phyloP scores from a whole-genome alignment of 495 filamentous ascomycete genomes.

The Neurospora tetrasperma region DNA sequence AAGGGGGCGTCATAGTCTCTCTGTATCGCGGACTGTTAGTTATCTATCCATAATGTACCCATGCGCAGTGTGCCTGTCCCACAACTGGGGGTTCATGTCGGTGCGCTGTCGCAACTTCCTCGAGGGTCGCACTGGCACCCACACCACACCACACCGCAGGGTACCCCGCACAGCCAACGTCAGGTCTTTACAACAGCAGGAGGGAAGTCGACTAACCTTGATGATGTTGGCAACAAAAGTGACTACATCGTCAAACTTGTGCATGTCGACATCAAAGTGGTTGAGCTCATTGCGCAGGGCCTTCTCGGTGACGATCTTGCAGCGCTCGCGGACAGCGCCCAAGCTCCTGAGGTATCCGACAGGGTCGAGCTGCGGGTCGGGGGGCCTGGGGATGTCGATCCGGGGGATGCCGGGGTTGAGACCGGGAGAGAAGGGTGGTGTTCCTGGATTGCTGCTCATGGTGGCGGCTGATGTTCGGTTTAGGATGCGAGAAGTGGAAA shows the following conservation, averaged over 20 bases:
- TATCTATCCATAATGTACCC: background rate
- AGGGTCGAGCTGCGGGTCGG: conserved; percentile 84
- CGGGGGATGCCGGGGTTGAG: conserved; percentile 29
- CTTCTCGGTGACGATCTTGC: conserved; percentile 59
- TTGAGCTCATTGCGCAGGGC: conserved; percentile 68
- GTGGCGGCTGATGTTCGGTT: conserved; percentile 29
- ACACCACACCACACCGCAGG: background rate
- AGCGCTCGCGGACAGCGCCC: conserved; percentile 75
- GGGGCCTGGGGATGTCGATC: conserved; percentile 70
- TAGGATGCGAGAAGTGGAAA: conserved; percentile 21
- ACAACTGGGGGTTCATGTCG: background rate
- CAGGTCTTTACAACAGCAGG: background rate
- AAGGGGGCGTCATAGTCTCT: conserved; percentile 85
- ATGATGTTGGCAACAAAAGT: conserved; percentile 93
- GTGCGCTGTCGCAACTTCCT: background rate
- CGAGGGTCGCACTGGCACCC: conserved; percentile 4
- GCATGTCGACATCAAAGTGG: conserved; percentile 88
- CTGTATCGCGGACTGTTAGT: conserved; percentile 34
- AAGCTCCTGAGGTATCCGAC: conserved; percentile 88
- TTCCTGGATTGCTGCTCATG: conserved; percentile 26
- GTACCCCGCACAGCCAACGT: background rate
- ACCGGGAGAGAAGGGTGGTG: conserved; percentile 34
- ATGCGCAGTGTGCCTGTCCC: background rate
- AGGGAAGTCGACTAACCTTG: conserved; percentile 51
- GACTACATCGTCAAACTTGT: conserved; percentile 78